Evolutionary conservation across 148 eudicot species (phyloP).

Genomic region (Bassia scoparia): DNA sequence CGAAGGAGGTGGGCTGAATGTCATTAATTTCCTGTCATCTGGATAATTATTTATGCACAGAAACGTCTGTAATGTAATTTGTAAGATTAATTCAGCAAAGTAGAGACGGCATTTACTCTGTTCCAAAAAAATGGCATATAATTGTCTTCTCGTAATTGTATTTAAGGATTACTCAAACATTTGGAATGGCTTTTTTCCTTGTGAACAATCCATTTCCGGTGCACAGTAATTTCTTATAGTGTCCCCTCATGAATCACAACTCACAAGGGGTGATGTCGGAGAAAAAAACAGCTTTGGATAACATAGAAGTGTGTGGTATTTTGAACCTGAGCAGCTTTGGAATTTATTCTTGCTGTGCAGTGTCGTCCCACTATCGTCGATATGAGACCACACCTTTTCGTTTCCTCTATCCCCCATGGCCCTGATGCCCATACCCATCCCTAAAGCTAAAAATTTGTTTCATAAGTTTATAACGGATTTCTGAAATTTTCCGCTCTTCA

Average conservation of each 20-base stretch:
- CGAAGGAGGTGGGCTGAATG: conserved; percentile 30
- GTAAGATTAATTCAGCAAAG: conserved; percentile 1
- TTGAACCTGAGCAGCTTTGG: no score
- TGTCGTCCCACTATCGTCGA: not conserved
- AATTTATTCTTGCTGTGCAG: not conserved
- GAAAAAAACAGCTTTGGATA: no score
- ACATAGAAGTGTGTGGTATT: no score
- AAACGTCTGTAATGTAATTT: conserved; percentile 16
- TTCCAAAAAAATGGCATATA: not conserved
- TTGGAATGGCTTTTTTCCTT: conserved; percentile 2
- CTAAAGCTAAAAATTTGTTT: not conserved
- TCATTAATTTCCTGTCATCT: conserved; percentile 21
- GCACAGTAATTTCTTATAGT: not conserved
- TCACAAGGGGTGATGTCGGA: not conserved
- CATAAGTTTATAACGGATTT: no score
- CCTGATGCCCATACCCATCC: no score
- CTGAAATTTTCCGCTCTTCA: not conserved
- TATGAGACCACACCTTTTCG: not conserved
- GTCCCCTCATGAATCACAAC: not conserved
- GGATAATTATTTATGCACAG: conserved; percentile 16
- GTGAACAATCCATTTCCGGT: not conserved
- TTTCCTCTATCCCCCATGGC: not conserved
- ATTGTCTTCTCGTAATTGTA: conserved; percentile 15
- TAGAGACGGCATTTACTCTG: conserved; percentile 5
- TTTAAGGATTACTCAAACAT: not conserved